Evolutionary conservation across 257 asterid species (phyloP), one percentile per base, ranked within the genome.

Genomic region (Solanum chiquidenum): DNA sequence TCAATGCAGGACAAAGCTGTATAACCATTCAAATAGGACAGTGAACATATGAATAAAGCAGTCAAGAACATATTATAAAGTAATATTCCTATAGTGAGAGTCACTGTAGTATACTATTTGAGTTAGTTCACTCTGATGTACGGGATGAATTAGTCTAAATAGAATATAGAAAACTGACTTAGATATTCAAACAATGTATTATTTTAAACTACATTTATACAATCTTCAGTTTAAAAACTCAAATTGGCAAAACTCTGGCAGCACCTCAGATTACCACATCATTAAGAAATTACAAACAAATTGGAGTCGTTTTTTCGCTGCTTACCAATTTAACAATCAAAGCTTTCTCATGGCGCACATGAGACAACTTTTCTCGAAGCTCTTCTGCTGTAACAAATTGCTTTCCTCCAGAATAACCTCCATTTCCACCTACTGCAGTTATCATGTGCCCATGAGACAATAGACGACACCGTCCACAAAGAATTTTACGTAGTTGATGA

Each of bases 401-500:
- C 87, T 94, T 96, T n/a, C 99, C 99, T 83, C 99, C 99, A 20
- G 98, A 71, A 92, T 97, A 97, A 66, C 99, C 99, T 71, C 99
- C 99, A 90, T 96, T 93, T 62, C 99, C 99, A 90, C 99, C 99
- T 88, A 97, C 99, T 75, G 99, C 99, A 86, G 99, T 97, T 90
- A 97, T 94, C 99, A 97, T 94, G 89, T 94, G 98, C 38, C 99
- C 99, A 83, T 97, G 99, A 33, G 99, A 97, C 89, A 97, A 86
- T 83, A 97, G 98, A 83, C 85, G 95, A 93, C 99, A 97, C 91
- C 99, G 94, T 91, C 99, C 98, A 86, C 99, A 97, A 35, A 96
- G 88, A 89, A 97, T 94, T 21, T 91, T 93, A 83, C 92, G 93
- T 5, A 97, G 93, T 89, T 96, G 99, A 87, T 87, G 93, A 86